A percentile compares a stretch with the other conserved stretches of the same genome.
Conservation (phyloP, 768 basidiomycete species). For the Hygrophorus pudorinus region DNA sequence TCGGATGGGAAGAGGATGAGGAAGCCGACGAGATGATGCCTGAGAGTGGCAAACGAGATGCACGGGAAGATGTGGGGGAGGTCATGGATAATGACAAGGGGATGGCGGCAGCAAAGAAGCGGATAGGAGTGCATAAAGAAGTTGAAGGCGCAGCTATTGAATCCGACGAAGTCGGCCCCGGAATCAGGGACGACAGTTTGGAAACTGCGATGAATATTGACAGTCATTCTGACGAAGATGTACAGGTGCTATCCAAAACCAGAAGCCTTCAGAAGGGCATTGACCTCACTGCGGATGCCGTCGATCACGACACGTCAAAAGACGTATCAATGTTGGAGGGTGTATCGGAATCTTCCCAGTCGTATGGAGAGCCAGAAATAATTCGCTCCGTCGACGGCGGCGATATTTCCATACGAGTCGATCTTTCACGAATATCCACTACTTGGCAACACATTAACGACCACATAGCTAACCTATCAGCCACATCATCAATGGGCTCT, state of each 20-base stretch:
- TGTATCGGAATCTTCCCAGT: too few species aligned
- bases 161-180: conserved; percentile 13
- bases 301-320: conserved; percentile 2
- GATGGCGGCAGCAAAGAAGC: too few species aligned
- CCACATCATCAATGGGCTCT: not conserved
- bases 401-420: conserved; percentile 24
- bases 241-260: too few species aligned
- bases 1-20: conserved; percentile 15
- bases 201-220: conserved; percentile 8
- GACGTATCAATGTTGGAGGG: too few species aligned
- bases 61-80: conserved; percentile 11
- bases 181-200: conserved; percentile 5
- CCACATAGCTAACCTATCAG: not conserved
- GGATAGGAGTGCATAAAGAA: too few species aligned
- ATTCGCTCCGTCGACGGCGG: conserved; percentile 21
- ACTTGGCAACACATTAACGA: conserved; percentile 13
- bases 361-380: conserved; percentile 23
- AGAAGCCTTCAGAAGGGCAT: conserved; percentile 8
- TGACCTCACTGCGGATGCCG: conserved; percentile 11
- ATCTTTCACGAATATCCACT: conserved; percentile 20
- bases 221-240: conserved; percentile 9
- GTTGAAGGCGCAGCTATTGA: conserved; percentile 10
- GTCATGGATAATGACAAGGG: too few species aligned
- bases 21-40: conserved; percentile 9
- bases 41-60: not conserved